Evolutionary conservation across 192 early-diverging fungal genomes (phyloP).

Genomic region (Gaertneriomyces sp.): DNA sequence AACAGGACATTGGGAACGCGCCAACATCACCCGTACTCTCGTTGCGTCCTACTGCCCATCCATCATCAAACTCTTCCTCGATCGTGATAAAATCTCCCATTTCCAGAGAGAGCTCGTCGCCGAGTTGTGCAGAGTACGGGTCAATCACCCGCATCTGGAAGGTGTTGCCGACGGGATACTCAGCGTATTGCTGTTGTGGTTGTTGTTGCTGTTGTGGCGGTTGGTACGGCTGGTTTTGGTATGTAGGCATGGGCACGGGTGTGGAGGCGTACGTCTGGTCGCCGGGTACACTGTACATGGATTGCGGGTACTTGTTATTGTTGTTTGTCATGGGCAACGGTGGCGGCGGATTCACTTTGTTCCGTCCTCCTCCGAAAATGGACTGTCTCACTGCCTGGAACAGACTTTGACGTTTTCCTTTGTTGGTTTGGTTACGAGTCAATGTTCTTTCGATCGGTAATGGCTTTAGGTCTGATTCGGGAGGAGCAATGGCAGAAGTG

Average conservation of each 20-base stretch:
- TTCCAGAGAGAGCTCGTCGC: slow-evolving; percentile 25
- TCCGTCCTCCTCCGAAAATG: slow-evolving; percentile 12
- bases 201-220: neutral
- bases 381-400: slow-evolving; percentile 15
- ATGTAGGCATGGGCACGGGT: neutral
- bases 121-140: slow-evolving; percentile 16
- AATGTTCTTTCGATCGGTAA: slow-evolving; percentile 7
- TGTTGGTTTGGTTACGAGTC: slow-evolving; percentile 3
- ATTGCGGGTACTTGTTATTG: neutral
- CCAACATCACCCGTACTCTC: slow-evolving; percentile 31
- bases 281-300: slow-evolving; percentile 9
- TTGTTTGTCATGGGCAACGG: neutral
- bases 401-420: neutral
- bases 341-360: neutral
- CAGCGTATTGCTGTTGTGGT: neutral
- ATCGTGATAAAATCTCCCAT: slow-evolving; percentile 29
- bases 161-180: neutral
- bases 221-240: neutral
- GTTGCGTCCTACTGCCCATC: slow-evolving; percentile 34
- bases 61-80: slow-evolving; percentile 33
- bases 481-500: slow-evolving; percentile 28
- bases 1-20: slow-evolving; percentile 32
- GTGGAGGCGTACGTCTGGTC: neutral
- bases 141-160: slow-evolving; percentile 23
- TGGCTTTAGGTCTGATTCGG: slow-evolving; percentile 9